Conservation (phyloP, 164 flowering plant genomes). For the Aristolochia fimbriata region DNA sequence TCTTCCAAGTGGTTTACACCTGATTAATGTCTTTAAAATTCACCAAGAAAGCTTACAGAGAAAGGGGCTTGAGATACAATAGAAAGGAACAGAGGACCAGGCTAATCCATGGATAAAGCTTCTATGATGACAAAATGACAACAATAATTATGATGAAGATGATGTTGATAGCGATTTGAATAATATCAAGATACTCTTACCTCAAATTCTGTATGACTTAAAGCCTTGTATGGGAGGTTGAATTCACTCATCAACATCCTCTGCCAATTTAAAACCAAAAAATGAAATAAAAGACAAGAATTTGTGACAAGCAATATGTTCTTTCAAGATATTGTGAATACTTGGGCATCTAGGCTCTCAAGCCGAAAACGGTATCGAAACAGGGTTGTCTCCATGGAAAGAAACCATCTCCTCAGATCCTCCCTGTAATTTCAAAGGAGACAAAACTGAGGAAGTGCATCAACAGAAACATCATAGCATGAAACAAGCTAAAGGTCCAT, state of each 20-base stretch:
- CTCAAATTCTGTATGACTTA: conserved; percentile 59
- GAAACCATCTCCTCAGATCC: conserved; percentile 90
- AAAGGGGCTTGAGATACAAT: too few species aligned
- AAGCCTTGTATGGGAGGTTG: conserved; percentile 54
- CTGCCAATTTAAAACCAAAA: conserved; percentile 16
- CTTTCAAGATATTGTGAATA: conserved; percentile 7
- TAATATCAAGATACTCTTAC: conserved; percentile 20
- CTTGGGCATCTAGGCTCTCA: conserved; percentile 52
- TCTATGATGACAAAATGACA: too few species aligned
- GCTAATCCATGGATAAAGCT: too few species aligned
- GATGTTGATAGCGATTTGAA: too few species aligned
- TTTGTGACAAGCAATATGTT: background rate
- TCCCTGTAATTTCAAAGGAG: conserved; percentile 32
- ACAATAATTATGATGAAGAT: too few species aligned
- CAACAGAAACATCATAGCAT: too few species aligned
- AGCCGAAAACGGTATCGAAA: conserved; percentile 61
- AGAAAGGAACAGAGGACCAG: too few species aligned
- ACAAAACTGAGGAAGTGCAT: too few species aligned
- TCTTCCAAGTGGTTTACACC: too few species aligned
- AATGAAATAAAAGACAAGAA: background rate
- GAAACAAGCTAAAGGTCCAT: too few species aligned
- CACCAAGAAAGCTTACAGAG: too few species aligned
- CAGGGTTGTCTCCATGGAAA: conserved; percentile 67
- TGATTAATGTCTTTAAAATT: too few species aligned
- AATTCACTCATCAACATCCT: conserved; percentile 56